A percentile compares a stretch with the other conserved stretches of the same genome.
These are phyloP conservation scores for Clarireedia monteithiana DNA, from an alignment of 2,329 filamentous ascomycete genomes.

Conservation along the genomic window DNA sequence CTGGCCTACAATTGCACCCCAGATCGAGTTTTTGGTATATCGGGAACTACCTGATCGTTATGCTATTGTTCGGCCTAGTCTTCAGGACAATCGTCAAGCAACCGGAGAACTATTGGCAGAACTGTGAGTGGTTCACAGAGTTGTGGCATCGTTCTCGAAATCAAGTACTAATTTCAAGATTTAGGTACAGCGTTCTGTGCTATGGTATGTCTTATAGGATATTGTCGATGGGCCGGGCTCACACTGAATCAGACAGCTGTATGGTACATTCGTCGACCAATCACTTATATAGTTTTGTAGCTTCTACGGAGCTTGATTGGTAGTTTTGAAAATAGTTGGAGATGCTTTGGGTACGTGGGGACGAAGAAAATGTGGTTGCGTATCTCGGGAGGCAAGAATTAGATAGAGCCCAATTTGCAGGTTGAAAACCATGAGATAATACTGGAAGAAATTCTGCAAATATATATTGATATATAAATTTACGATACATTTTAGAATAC, in stretches of 20 bases:
- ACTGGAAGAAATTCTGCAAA: not conserved
- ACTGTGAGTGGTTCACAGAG: no score
- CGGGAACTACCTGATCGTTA: no score
- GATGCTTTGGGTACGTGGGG: not conserved
- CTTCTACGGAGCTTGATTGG: not conserved
- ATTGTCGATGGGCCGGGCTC: not conserved
- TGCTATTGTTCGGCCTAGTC: no score
- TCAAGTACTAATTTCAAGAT: not conserved
- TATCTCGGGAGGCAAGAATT: not conserved
- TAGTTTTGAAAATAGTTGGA: not conserved
- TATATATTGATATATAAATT: not conserved
- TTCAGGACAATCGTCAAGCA: no score
- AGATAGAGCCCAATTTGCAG: no score
- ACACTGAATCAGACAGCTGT: not conserved
- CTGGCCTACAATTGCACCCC: no score
- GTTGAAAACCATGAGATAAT: no score
- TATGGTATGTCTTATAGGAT: not conserved
- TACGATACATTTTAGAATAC: not conserved
- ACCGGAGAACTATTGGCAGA: no score
- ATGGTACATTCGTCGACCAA: slow-evolving; percentile 1
- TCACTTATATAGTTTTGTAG: slow-evolving; percentile 2
- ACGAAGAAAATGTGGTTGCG: not conserved
- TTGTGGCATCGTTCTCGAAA: no score
- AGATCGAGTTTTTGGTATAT: no score
- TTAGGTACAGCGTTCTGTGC: not conserved